These are phyloP conservation scores for Colletotrichum tanaceti DNA, from an alignment of 2,329 filamentous ascomycete genomes.

Conservation along the genomic window DNA sequence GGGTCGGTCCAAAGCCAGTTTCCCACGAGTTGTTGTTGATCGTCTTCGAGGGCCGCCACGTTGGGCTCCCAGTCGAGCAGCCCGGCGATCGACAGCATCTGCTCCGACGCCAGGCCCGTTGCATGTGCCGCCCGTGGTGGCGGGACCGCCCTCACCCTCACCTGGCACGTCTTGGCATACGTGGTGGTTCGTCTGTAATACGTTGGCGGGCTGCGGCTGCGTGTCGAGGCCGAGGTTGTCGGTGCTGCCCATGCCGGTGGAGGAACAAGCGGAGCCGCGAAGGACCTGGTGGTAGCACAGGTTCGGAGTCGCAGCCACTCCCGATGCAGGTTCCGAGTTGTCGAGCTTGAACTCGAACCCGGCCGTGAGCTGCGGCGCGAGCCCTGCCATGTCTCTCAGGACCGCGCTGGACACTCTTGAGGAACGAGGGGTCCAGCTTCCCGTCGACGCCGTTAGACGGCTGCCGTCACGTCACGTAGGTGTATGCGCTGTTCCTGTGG, in stretches of 20 bases:
- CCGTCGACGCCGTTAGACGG: conserved; percentile 32
- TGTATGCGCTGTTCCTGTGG: conserved; percentile 55
- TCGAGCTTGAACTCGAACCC: conserved; percentile 31
- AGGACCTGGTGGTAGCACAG: conserved; percentile 29
- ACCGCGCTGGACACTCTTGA: conserved; percentile 22
- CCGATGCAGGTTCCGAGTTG: conserved; percentile 17
- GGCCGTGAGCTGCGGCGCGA: conserved; percentile 17
- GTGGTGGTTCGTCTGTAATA: too few species aligned
- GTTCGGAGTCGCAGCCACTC: conserved; percentile 20
- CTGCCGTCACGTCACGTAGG: conserved; percentile 46
- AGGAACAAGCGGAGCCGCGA: background rate
- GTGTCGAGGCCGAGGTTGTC: too few species aligned
- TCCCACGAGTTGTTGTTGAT: conserved; percentile 19
- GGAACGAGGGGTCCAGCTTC: conserved; percentile 19
- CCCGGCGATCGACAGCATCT: conserved; percentile 4
- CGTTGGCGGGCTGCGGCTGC: too few species aligned
- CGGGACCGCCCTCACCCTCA: too few species aligned
- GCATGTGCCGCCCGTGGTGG: too few species aligned
- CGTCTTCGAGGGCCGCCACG: background rate
- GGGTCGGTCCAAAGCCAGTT: conserved; percentile 12
- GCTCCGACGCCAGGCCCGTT: too few species aligned
- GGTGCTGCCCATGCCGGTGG: too few species aligned
- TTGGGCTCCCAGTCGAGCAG: conserved; percentile 15
- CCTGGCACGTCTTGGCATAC: too few species aligned
- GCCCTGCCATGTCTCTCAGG: conserved; percentile 15